These are phyloP conservation scores for Fusarium coffeatum DNA, from an alignment of 2,329 filamentous ascomycete genomes.

Conservation along the genomic window DNA sequence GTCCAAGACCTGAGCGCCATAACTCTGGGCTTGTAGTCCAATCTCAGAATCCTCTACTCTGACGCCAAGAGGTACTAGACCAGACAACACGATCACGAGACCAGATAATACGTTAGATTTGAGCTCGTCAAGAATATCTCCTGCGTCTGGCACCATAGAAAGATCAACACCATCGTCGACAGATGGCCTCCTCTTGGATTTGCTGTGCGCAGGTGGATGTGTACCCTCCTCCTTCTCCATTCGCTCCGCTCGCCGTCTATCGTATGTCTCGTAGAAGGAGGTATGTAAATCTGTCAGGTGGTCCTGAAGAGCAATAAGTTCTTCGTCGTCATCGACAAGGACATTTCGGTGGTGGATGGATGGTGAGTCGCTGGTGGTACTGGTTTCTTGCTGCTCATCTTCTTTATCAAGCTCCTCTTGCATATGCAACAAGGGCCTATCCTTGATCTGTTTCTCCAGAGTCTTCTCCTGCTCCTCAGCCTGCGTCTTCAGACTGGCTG, in stretches of 20 bases:
- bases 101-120: constrained; percentile 81
- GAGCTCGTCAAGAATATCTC: constrained; percentile 82
- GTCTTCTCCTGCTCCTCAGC: constrained; percentile 87
- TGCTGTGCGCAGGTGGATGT: constrained; percentile 52
- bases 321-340: constrained; percentile 87
- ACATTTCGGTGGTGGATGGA: constrained; percentile 70
- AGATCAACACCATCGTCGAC: constrained; percentile 59
- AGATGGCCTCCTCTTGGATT: constrained; percentile 46
- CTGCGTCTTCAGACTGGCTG: constrained; percentile 77
- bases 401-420: constrained; percentile 92
- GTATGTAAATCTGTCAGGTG: constrained; percentile 81
- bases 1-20: constrained; percentile 75
- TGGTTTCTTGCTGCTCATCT: constrained; percentile 56
- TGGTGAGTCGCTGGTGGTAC: constrained; percentile 42
- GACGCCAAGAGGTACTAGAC: constrained; percentile 84
- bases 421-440: constrained; percentile 89
- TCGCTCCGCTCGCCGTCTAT: constrained; percentile 60
- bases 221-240: constrained; percentile 51
- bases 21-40: constrained; percentile 85
- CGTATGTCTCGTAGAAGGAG: constrained; percentile 86
- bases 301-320: constrained; percentile 80
- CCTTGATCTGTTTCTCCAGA: constrained; percentile 87
- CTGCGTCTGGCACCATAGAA: constrained; percentile 81
- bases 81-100: constrained; percentile 86
- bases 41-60: constrained; percentile 86